Percentiles rank a stretch among this genome's conserved stretches.
phyloP scores from a whole-genome alignment of 805 yeast genomes.

The Barnettozyma siamensis region DNA sequence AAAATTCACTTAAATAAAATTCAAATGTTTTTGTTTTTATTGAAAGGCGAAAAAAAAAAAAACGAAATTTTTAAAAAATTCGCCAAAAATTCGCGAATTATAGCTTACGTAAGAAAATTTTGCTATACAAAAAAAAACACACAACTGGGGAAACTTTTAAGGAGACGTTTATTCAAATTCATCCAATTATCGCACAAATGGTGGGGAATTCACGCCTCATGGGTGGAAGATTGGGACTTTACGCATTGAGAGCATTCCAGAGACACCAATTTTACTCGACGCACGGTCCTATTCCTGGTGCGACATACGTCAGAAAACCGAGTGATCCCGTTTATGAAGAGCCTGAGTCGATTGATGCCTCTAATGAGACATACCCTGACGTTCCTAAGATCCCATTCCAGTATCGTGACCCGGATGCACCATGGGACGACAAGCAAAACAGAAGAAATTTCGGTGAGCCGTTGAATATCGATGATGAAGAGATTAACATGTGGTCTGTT shows the following conservation, averaged over 20 bases:
- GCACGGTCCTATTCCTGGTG: background rate
- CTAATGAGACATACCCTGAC: conserved; percentile 39
- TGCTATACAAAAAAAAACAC: too few species aligned
- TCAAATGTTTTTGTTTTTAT: too few species aligned
- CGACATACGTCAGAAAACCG: background rate
- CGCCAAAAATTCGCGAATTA: background rate
- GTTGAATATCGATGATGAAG: conserved; percentile 63
- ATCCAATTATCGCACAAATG: background rate
- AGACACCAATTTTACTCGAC: background rate
- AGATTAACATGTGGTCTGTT: conserved; percentile 82
- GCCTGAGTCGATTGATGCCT: conserved; percentile 4
- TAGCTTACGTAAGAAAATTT: too few species aligned
- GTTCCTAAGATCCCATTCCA: conserved; percentile 56
- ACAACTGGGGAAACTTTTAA: too few species aligned
- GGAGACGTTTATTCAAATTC: background rate
- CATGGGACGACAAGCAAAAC: conserved; percentile 75
- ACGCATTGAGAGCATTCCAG: background rate
- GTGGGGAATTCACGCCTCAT: background rate
- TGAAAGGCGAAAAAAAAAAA: background rate
- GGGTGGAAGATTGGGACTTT: background rate
- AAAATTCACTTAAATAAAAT: too few species aligned
- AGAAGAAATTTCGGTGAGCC: conserved; percentile 76
- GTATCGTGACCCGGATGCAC: conserved; percentile 61
- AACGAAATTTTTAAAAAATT: too few species aligned
- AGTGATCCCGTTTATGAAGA: conserved; percentile 2